A percentile compares a stretch with the other conserved stretches of the same genome.
Conservation (phyloP, 1,284 basidiomycete species). For the Phylloboletellus chloephorus region DNA sequence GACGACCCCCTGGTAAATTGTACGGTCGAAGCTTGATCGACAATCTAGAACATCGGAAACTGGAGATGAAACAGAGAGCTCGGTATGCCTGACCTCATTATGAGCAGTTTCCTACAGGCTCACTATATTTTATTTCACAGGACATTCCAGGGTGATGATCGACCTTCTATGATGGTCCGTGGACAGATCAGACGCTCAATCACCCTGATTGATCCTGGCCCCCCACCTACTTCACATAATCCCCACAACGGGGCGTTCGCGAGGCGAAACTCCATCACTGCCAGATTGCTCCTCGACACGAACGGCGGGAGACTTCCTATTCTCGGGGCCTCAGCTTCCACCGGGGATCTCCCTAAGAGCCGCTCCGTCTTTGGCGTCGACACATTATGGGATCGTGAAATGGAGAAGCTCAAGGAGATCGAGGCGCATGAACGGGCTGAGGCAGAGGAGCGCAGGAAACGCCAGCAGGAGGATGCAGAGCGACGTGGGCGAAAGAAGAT, state of each 20-base stretch:
- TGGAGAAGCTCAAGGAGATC: conserved; percentile 66
- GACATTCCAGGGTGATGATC: conserved; percentile 67
- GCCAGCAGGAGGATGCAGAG: conserved; percentile 42
- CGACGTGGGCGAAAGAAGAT: conserved; percentile 35
- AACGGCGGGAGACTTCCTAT: conserved; percentile 33
- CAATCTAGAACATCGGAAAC: conserved; percentile 69
- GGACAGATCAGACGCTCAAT: conserved; percentile 46
- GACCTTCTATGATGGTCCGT: conserved; percentile 82
- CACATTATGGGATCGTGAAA: conserved; percentile 75
- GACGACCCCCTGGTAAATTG: conserved; percentile 66
- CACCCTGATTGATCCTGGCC: conserved; percentile 66
- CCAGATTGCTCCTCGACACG: conserved; percentile 58
- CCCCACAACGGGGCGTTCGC: conserved; percentile 29
- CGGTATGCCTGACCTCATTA: conserved; percentile 42
- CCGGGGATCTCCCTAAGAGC: conserved; percentile 34
- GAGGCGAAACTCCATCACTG: conserved; percentile 45
- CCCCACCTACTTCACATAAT: conserved; percentile 20
- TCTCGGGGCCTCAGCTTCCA: conserved; percentile 30
- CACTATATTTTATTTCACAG: conserved; percentile 32
- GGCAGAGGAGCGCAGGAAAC: conserved; percentile 41
- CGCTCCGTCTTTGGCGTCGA: conserved; percentile 81
- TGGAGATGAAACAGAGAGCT: conserved; percentile 67
- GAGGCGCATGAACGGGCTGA: conserved; percentile 57
- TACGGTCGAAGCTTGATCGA: conserved; percentile 79
- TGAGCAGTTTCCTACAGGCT: conserved; percentile 11